A percentile compares a stretch with the other conserved stretches of the same genome.
phyloP scores from a whole-genome alignment of 768 basidiomycete species.

The Tulasnella sp. region DNA sequence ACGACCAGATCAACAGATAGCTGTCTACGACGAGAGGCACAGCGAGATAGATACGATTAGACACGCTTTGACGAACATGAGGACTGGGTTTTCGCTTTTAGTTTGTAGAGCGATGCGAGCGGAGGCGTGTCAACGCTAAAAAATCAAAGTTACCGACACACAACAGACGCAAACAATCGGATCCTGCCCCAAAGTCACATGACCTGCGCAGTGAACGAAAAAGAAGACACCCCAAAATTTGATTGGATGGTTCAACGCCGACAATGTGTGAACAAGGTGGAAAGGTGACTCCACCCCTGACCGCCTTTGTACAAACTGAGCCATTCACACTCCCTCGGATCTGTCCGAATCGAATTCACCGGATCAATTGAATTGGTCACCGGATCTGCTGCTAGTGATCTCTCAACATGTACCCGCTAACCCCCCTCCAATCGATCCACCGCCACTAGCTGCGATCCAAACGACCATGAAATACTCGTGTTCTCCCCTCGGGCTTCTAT shows the following conservation, averaged over 20 bases:
- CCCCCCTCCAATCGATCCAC: neutral
- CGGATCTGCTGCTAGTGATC: neutral
- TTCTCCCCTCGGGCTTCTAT: neutral
- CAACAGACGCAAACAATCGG: neutral
- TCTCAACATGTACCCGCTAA: neutral
- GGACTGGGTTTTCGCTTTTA: neutral
- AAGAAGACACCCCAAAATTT: slow-evolving; percentile 16
- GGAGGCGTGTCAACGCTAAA: slow-evolving; percentile 15
- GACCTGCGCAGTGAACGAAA: neutral
- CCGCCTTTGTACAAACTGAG: slow-evolving; percentile 17
- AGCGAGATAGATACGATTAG: neutral
- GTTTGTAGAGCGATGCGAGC: neutral
- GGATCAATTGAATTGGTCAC: neutral
- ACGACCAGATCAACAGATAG: neutral
- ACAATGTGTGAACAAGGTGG: neutral
- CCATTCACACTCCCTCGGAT: slow-evolving; percentile 2
- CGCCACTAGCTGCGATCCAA: no score
- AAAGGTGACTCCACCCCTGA: slow-evolving; percentile 7
- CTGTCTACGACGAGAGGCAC: no score
- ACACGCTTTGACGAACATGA: neutral
- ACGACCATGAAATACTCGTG: neutral
- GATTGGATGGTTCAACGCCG: neutral
- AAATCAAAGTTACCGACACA: neutral
- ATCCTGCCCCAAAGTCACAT: neutral
- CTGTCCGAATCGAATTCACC: neutral